Conservation (phyloP, 495 filamentous ascomycete species). For the Tuber umbilicatum region DNA sequence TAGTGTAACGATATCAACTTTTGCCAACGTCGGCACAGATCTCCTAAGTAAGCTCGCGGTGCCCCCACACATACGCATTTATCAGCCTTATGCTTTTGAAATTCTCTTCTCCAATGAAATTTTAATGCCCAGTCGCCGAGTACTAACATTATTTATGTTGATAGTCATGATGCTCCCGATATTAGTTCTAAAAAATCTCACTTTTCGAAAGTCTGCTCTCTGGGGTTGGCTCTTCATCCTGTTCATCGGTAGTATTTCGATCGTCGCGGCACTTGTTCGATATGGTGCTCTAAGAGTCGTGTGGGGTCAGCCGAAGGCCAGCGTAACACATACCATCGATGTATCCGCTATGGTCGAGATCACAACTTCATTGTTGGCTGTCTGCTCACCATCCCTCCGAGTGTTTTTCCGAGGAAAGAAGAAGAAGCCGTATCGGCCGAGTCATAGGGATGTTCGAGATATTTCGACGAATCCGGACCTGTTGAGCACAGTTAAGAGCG, state of each 20-base stretch:
- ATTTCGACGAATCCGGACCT: not conserved
- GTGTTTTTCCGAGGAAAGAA: not conserved
- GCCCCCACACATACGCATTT: not conserved
- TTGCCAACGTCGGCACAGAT: conserved; percentile 2
- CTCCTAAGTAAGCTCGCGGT: conserved; percentile 1
- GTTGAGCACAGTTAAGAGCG: not conserved
- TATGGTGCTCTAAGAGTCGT: conserved; percentile 40
- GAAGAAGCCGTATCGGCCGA: not conserved
- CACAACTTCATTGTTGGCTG: conserved; percentile 35
- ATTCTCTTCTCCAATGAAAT: not conserved
- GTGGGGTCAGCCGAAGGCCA: conserved; percentile 36
- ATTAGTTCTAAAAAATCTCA: conserved; percentile 7
- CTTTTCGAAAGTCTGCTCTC: conserved; percentile 35
- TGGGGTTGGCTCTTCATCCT: conserved; percentile 42
- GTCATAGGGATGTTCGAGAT: not conserved
- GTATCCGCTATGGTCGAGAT: conserved; percentile 44
- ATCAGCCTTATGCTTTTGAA: not conserved
- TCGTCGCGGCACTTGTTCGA: conserved; percentile 42
- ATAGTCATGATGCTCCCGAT: conserved; percentile 2
- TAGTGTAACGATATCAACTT: conserved; percentile 37
- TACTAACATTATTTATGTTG: not conserved
- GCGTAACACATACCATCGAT: conserved; percentile 44
- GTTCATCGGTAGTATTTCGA: conserved; percentile 42
- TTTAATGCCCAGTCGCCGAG: not conserved
- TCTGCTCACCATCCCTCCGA: conserved; percentile 27